Evolutionary conservation across 1,284 basidiomycete genomes (phyloP).

Genomic region (Malassezia japonica): DNA sequence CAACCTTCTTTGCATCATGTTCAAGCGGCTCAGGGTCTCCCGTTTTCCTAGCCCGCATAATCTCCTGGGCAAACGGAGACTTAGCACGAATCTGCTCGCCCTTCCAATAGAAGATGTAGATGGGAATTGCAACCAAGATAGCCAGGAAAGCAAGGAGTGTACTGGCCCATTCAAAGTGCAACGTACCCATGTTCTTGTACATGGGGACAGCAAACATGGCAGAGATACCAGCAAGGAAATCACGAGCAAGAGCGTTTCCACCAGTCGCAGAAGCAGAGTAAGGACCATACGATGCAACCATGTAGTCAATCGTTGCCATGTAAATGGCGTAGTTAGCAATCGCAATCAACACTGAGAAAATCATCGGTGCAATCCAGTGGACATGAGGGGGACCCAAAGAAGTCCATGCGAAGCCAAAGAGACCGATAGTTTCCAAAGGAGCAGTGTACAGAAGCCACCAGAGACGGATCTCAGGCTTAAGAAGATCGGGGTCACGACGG

Average conservation of each 20-base stretch:
- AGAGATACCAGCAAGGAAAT: slow-evolving; percentile 50
- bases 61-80: slow-evolving; percentile 40
- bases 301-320: slow-evolving; percentile 50
- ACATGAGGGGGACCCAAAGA: slow-evolving; percentile 46
- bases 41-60: not conserved
- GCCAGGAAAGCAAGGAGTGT: slow-evolving; percentile 49
- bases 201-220: slow-evolving; percentile 50
- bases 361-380: slow-evolving; percentile 51
- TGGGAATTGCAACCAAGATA: slow-evolving; percentile 48
- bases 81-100: slow-evolving; percentile 48
- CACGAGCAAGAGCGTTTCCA: slow-evolving; percentile 43
- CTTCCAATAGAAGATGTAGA: slow-evolving; percentile 51
- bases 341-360: slow-evolving; percentile 49
- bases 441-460: slow-evolving; percentile 48
- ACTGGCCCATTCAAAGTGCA: slow-evolving; percentile 41
- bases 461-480: slow-evolving; percentile 48
- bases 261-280: slow-evolving; percentile 50
- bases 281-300: slow-evolving; percentile 50
- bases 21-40: slow-evolving; percentile 41
- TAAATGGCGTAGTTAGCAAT: slow-evolving; percentile 49
- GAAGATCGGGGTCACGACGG: slow-evolving; percentile 29
- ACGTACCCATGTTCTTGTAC: slow-evolving; percentile 33
- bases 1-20: slow-evolving; percentile 47
- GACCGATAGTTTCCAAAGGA: slow-evolving; percentile 50
- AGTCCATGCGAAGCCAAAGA: slow-evolving; percentile 51